These are phyloP conservation scores for Penicillium brevicompactum DNA, from an alignment of 2,329 filamentous ascomycete genomes.

Conservation along the genomic window DNA sequence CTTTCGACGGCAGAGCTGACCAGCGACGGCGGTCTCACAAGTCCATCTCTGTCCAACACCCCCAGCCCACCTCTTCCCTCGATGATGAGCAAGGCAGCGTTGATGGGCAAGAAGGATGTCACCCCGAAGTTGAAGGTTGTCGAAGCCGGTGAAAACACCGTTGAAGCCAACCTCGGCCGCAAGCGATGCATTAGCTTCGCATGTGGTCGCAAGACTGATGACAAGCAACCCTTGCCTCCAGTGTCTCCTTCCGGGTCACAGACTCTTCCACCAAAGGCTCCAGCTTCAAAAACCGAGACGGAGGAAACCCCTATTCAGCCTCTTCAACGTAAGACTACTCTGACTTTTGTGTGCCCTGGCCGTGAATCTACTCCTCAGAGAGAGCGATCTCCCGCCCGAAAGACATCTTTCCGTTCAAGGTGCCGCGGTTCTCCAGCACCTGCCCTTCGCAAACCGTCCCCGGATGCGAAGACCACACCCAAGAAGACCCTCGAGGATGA, in stretches of 20 bases:
- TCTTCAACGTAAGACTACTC: conserved; percentile 45
- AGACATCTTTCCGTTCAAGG: conserved; percentile 28
- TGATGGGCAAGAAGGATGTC: conserved; percentile 16
- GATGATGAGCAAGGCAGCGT: conserved; percentile 29
- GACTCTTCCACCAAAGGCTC: conserved; percentile 26
- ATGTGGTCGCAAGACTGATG: conserved; percentile 67
- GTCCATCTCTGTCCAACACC: conserved; percentile 81
- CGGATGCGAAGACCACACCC: conserved; percentile 13
- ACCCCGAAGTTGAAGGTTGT: conserved; percentile 29
- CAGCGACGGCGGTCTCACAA: conserved; percentile 91
- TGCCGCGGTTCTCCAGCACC: conserved; percentile 45
- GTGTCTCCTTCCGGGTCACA: conserved; percentile 26
- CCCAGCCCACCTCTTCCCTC: conserved; percentile 78
- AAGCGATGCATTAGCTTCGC: conserved; percentile 94
- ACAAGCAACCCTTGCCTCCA: conserved; percentile 34
- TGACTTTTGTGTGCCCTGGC: conserved; percentile 52
- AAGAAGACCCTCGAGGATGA: conserved; percentile 10
- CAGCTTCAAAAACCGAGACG: conserved; percentile 10
- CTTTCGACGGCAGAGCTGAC: conserved; percentile 87
- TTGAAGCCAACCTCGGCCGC: conserved; percentile 68
- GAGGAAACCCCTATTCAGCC: conserved; percentile 20
- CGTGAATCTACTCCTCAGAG: conserved; percentile 31
- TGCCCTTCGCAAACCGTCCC: conserved; percentile 32
- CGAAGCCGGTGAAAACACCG: conserved; percentile 54
- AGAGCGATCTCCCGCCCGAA: conserved; percentile 31